Conservation (phyloP, 768 basidiomycete species). For the Leccinum imitatum region DNA sequence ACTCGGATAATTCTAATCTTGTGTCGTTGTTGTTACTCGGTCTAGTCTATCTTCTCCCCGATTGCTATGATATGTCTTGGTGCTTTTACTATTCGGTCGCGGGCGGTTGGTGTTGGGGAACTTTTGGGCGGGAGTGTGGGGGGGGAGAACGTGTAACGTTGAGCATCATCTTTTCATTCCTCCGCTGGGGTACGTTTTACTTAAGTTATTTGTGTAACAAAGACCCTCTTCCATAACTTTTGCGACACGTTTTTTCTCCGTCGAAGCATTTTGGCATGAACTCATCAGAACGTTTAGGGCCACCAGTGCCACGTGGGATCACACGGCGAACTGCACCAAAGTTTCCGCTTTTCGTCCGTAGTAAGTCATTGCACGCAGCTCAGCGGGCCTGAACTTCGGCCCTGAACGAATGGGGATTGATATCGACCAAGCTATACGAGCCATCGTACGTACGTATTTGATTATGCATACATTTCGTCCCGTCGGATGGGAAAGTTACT, state of each 20-base stretch:
- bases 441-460: neutral
- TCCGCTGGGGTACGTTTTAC: neutral
- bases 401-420: conserved; percentile 3
- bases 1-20: conserved; percentile 33
- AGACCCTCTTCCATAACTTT: neutral
- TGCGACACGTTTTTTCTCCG: conserved; percentile 6
- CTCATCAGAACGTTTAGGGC: neutral
- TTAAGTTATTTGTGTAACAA: neutral
- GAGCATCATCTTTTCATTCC: neutral
- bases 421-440: neutral
- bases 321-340: conserved; percentile 1
- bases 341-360: neutral
- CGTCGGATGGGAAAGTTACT: neutral
- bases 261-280: neutral
- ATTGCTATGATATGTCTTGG: conserved; percentile 18
- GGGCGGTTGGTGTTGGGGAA: neutral
- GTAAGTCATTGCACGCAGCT: neutral
- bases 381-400: neutral
- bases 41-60: conserved; percentile 10
- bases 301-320: neutral
- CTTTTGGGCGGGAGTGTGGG: neutral
- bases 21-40: conserved; percentile 13
- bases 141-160: neutral
- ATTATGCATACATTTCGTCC: neutral
- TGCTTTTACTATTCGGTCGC: neutral